Evolutionary conservation across 345 rosid genomes (phyloP).

Genomic region (Murraya koenigii): DNA sequence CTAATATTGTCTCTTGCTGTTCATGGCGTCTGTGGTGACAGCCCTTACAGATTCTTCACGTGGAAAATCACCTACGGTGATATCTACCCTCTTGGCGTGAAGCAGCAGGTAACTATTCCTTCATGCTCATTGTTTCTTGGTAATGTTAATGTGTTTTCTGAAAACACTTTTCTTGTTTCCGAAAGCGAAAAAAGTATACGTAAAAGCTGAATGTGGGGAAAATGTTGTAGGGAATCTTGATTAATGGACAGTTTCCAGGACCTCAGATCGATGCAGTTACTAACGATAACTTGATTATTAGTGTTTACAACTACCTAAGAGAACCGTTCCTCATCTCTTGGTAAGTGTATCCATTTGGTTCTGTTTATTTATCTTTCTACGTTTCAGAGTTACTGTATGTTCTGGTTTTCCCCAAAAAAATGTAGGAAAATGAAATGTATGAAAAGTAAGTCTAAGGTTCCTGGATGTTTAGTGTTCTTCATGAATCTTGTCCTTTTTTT

Average conservation of each 20-base stretch:
- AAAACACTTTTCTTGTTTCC: neutral
- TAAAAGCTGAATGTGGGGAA: slow-evolving; percentile 1
- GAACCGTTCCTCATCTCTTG: slow-evolving; percentile 71
- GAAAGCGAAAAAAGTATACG: neutral
- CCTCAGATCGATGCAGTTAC: slow-evolving; percentile 69
- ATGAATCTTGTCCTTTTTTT: neutral
- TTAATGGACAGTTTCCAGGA: slow-evolving; percentile 77
- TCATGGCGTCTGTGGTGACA: slow-evolving; percentile 58
- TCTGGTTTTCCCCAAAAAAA: slow-evolving; percentile 14
- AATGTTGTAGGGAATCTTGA: slow-evolving; percentile 63
- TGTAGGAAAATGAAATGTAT: neutral
- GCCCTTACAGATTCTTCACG: slow-evolving; percentile 73
- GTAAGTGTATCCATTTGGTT: slow-evolving; percentile 19
- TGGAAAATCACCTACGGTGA: slow-evolving; percentile 93
- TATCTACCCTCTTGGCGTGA: slow-evolving; percentile 90
- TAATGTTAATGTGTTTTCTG: neutral
- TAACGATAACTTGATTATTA: slow-evolving; percentile 60
- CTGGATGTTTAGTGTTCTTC: neutral
- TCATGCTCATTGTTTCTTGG: neutral
- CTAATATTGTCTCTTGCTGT: slow-evolving; percentile 42
- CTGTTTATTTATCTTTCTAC: neutral
- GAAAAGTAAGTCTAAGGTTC: neutral
- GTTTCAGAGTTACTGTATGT: neutral
- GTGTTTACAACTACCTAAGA: slow-evolving; percentile 58
- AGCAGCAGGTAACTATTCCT: slow-evolving; percentile 56